Conservation (phyloP, 139 green algal species). For the Chlorella sp. region DNA sequence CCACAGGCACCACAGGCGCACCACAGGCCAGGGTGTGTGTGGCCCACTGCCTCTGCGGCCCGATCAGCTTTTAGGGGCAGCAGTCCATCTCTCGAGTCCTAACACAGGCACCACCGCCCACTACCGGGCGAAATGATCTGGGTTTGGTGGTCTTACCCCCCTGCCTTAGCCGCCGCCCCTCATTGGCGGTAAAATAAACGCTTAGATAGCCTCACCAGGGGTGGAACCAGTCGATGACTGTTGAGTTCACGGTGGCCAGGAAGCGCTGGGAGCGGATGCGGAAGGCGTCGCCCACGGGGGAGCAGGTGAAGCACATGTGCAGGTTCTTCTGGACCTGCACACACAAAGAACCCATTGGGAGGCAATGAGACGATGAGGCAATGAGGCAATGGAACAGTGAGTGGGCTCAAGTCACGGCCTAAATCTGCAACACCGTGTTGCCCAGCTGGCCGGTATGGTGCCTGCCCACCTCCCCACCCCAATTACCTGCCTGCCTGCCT, state of each 20-base stretch:
- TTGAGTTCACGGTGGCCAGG: constrained; percentile 89
- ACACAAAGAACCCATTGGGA: not conserved
- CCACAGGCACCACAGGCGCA: not conserved
- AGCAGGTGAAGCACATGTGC: constrained; percentile 89
- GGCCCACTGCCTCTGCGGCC: too few relatives aligned
- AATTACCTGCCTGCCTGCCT: too few relatives aligned
- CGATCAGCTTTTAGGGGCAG: too few relatives aligned
- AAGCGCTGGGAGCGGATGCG: constrained; percentile 85
- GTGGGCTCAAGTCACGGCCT: too few relatives aligned
- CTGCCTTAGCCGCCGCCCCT: not conserved
- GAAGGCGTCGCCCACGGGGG: constrained; percentile 91
- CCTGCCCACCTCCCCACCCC: too few relatives aligned
- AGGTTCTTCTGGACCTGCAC: constrained; percentile 73
- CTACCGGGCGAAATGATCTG: not conserved
- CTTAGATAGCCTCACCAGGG: too few relatives aligned
- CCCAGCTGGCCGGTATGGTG: too few relatives aligned
- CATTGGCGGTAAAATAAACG: too few relatives aligned
- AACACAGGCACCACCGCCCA: not conserved
- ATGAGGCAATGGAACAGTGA: too few relatives aligned
- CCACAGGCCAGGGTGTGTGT: too few relatives aligned
- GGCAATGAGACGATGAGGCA: not conserved
- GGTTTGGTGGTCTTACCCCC: too few relatives aligned
- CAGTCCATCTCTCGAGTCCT: not conserved
- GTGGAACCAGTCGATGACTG: constrained; percentile 92
- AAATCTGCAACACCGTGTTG: too few relatives aligned